Conservation (phyloP, 2,329 filamentous ascomycete species). For the Neocucurbitaria cava region DNA sequence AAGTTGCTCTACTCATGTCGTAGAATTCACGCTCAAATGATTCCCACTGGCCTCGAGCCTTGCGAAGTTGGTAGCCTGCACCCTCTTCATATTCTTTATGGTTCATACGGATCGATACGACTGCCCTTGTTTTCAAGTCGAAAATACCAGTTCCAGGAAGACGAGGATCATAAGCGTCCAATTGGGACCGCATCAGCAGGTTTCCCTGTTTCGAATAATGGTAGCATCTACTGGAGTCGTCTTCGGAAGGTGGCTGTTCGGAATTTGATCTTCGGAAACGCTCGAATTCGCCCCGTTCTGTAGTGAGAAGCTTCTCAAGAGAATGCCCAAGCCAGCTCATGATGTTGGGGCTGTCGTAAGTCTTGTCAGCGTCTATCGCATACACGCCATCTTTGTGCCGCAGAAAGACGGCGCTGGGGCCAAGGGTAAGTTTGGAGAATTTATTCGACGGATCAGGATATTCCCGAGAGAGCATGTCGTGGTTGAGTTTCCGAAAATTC, state of each 20-base stretch:
- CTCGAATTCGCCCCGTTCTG: conserved; percentile 83
- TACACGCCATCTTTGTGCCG: conserved; percentile 85
- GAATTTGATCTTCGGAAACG: conserved; percentile 67
- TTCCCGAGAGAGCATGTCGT: conserved; percentile 68
- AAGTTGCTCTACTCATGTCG: conserved; percentile 93
- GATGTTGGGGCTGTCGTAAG: conserved; percentile 83
- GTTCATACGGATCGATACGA: conserved; percentile 91
- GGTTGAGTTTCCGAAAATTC: conserved; percentile 76
- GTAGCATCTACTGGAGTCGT: conserved; percentile 65
- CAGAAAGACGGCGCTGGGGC: conserved; percentile 79
- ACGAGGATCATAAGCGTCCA: conserved; percentile 86
- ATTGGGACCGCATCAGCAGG: conserved; percentile 92
- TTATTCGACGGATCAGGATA: conserved; percentile 67
- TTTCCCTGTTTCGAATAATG: conserved; percentile 88
- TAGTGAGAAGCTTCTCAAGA: conserved; percentile 92
- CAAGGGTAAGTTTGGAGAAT: conserved; percentile 76
- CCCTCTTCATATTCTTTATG: conserved; percentile 73
- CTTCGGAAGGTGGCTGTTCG: conserved; percentile 74
- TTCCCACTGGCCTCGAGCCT: conserved; percentile 78
- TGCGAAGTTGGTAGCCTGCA: conserved; percentile 84
- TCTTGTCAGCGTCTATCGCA: conserved; percentile 94
- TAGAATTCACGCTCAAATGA: conserved; percentile 96
- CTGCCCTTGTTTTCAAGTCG: conserved; percentile 93
- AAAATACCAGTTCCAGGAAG: conserved; percentile 93
- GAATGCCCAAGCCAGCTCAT: conserved; percentile 93